Evolutionary conservation across 169 alveolate genomes (phyloP).

Genomic region (Eimeria mitis): DNA sequence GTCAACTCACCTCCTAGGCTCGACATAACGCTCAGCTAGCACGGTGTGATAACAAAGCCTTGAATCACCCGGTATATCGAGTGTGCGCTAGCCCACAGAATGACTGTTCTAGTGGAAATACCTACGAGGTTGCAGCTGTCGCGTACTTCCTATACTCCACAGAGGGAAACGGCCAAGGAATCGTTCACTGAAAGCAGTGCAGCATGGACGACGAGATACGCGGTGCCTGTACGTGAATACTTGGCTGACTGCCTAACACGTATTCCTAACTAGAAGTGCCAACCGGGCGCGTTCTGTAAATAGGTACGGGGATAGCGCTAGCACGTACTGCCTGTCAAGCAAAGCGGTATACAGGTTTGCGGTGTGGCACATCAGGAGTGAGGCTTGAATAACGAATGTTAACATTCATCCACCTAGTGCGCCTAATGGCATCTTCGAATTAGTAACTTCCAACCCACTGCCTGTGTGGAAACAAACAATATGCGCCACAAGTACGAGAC

Average conservation of each 20-base stretch:
- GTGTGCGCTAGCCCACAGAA: too few relatives aligned
- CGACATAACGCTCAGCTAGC: neutral
- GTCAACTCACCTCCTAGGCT: neutral
- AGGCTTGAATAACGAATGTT: neutral
- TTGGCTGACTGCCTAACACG: neutral
- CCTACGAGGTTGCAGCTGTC: neutral
- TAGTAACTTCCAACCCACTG: neutral
- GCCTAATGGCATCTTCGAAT: neutral
- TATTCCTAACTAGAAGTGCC: neutral
- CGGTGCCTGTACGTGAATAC: neutral
- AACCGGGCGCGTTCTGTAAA: neutral
- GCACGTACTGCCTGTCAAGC: neutral
- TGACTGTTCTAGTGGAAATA: too few relatives aligned
- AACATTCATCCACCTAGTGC: neutral
- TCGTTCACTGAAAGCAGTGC: neutral
- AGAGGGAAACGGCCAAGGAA: neutral
- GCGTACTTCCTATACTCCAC: constrained; percentile 8
- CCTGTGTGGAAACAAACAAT: neutral
- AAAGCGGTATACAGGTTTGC: neutral
- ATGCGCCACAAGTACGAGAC: neutral
- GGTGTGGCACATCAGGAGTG: neutral
- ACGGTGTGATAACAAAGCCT: neutral
- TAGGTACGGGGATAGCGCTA: neutral
- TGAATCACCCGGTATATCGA: neutral
- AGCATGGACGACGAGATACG: neutral